Conservation (phyloP, 2,329 filamentous ascomycete genomes). For the Microascus cirrosus region DNA sequence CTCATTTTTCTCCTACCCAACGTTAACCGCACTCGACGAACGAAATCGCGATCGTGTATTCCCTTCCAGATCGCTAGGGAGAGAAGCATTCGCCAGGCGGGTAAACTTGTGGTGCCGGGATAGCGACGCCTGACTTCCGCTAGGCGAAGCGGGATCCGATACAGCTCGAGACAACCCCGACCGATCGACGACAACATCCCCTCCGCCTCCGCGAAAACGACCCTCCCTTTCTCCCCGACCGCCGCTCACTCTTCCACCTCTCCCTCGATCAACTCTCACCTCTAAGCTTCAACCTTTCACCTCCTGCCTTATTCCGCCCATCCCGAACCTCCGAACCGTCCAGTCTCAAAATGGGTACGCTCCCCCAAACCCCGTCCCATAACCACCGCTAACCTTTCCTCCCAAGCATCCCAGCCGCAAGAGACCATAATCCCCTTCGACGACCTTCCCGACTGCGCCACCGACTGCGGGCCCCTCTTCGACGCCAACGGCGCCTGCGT, state of each 20-base stretch:
- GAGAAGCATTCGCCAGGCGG: no score
- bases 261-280: background rate
- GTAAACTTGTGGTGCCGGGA: no score
- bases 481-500: slow-evolving; percentile 64
- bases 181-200: no score
- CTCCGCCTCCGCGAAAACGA: no score
- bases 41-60: background rate
- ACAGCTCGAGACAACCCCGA: no score
- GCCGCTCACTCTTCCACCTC: background rate
- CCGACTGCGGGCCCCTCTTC: slow-evolving; percentile 46
- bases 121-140: no score
- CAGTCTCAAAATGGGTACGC: background rate
- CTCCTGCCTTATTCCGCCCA: background rate
- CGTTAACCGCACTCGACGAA: background rate
- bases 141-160: no score
- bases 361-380: background rate
- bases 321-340: background rate
- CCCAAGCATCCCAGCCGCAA: background rate
- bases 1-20: background rate
- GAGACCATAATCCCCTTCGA: slow-evolving; percentile 38
- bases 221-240: no score
- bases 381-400: background rate
- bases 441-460: slow-evolving; percentile 51
- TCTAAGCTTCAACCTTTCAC: background rate
- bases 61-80: no score